A percentile compares a stretch with the other conserved stretches of the same genome.
These are phyloP conservation scores for Colletotrichum sp. DNA, from an alignment of 2,329 filamentous ascomycete species.

Conservation along the genomic window DNA sequence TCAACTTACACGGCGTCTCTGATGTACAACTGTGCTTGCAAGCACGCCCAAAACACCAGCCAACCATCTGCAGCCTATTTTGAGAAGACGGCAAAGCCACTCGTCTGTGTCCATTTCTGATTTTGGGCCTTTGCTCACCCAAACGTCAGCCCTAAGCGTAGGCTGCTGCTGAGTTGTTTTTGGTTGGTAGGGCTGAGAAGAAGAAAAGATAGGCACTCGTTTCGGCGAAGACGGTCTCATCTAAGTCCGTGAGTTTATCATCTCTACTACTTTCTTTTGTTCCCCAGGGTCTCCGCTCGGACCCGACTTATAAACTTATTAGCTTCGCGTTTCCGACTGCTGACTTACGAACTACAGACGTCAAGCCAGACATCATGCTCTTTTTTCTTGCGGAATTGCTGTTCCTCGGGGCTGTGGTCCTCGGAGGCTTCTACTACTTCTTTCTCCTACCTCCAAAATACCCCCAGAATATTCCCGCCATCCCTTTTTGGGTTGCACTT, in stretches of 20 bases:
- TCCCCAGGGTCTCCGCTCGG: neutral
- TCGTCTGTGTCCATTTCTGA: neutral
- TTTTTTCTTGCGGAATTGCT: constrained; percentile 3
- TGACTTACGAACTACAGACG: neutral
- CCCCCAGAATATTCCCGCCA: constrained; percentile 42
- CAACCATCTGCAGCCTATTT: neutral
- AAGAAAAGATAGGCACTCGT: neutral
- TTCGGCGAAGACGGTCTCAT: neutral
- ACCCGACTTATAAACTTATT: constrained; percentile 1
- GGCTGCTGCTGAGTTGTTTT: neutral
- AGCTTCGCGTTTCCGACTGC: neutral
- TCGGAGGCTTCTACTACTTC: constrained; percentile 9
- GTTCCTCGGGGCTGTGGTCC: neutral
- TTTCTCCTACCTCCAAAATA: constrained; percentile 29
- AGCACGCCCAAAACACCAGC: neutral
- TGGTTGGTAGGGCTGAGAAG: constrained; percentile 14
- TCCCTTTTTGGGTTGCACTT: constrained; percentile 49
- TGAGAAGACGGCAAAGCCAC: neutral
- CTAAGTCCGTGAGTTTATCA: neutral
- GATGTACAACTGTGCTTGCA: neutral
- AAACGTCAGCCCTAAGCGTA: neutral
- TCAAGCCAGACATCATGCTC: neutral
- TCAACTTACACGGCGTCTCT: neutral
- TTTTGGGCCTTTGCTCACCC: neutral
- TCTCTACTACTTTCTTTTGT: neutral